Evolutionary conservation across 768 basidiomycete genomes (phyloP).

Genomic region (Tremella yokohamensis): DNA sequence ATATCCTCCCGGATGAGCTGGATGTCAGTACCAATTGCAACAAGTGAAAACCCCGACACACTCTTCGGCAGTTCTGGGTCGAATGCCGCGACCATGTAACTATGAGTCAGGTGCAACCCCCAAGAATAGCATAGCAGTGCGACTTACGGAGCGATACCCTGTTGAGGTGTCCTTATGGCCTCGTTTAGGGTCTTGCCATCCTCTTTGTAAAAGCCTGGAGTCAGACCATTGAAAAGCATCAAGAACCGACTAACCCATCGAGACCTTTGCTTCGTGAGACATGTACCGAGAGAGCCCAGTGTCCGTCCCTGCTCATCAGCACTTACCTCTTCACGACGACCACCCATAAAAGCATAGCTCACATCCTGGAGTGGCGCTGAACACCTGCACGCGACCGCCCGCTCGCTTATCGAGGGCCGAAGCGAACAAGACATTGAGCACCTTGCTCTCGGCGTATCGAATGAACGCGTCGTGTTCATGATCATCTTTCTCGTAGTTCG

Average conservation of each 20-base stretch:
- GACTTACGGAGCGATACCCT: too few species aligned
- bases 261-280: conserved; percentile 7
- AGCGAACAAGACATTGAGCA: conserved; percentile 14
- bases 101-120: background rate
- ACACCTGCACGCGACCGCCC: conserved; percentile 8
- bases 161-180: too few species aligned
- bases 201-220: conserved; percentile 12
- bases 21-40: too few species aligned
- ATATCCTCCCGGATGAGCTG: too few species aligned
- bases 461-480: background rate
- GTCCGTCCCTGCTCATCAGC: conserved; percentile 3
- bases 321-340: background rate
- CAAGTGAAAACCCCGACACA: too few species aligned
- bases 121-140: too few species aligned
- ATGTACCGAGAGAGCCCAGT: conserved; percentile 12
- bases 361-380: conserved; percentile 14
- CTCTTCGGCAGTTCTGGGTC: conserved; percentile 11
- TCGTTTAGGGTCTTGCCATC: conserved; percentile 2
- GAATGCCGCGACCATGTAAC: conserved; percentile 15
- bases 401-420: conserved; percentile 10
- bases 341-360: background rate
- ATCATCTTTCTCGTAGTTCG: conserved; percentile 3
- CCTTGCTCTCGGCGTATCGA: conserved; percentile 13
- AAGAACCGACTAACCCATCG: background rate
- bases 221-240: too few species aligned